Percentiles rank a stretch among this genome's conserved stretches.
These are phyloP conservation scores for Lunularia cruciata DNA, from an alignment of 225 moss, liverwort and hornwort species.

Conservation along the genomic window DNA sequence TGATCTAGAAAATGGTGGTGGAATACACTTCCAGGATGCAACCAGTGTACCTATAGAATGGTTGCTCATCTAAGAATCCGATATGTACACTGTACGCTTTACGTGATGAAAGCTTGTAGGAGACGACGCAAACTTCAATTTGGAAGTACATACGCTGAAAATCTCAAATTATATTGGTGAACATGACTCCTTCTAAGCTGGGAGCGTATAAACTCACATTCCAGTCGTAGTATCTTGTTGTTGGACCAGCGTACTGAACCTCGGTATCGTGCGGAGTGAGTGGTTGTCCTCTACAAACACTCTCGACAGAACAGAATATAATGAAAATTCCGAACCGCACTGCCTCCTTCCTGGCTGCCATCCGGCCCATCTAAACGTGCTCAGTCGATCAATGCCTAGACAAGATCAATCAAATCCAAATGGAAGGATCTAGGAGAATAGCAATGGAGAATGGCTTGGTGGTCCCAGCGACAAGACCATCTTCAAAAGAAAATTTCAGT, in stretches of 20 bases:
- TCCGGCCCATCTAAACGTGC: too few relatives aligned
- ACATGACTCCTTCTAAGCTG: too few relatives aligned
- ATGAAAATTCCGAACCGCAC: neutral
- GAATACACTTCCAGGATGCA: too few relatives aligned
- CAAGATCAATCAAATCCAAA: too few relatives aligned
- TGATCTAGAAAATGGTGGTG: too few relatives aligned
- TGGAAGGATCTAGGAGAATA: too few relatives aligned
- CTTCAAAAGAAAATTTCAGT: too few relatives aligned
- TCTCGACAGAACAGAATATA: neutral
- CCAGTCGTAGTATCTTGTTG: slow-evolving; percentile 38
- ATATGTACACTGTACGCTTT: neutral
- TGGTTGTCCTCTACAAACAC: neutral
- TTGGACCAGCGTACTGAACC: slow-evolving; percentile 17
- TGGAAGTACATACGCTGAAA: neutral
- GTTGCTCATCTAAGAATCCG: neutral
- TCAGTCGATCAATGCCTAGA: too few relatives aligned
- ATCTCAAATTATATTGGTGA: too few relatives aligned
- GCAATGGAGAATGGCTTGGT: too few relatives aligned
- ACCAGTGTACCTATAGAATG: too few relatives aligned
- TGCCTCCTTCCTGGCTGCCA: slow-evolving; percentile 7
- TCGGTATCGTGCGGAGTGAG: neutral
- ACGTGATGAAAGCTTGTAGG: neutral
- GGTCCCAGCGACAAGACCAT: too few relatives aligned
- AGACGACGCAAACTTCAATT: neutral
- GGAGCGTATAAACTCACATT: slow-evolving; percentile 36